These are phyloP conservation scores for Dactylonectria macrodidyma DNA, from an alignment of 2,329 filamentous ascomycete species.

Conservation along the genomic window DNA sequence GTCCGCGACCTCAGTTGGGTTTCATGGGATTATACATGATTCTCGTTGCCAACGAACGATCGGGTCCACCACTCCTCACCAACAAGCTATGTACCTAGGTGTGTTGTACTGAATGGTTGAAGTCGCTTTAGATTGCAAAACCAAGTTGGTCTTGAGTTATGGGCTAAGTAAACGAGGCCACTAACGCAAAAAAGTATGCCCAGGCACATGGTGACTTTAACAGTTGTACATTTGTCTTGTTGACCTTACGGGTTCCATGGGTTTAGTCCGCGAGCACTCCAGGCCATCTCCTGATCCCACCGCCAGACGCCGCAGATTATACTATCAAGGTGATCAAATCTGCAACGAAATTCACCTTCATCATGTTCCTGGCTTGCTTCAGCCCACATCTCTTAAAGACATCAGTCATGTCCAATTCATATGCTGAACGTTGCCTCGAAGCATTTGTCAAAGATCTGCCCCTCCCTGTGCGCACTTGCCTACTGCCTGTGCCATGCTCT, in stretches of 20 bases:
- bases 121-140: background rate
- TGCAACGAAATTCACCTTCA: conserved; percentile 22
- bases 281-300: background rate
- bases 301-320: conserved; percentile 3
- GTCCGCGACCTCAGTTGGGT: too few species aligned
- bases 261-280: background rate
- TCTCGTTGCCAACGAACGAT: too few species aligned
- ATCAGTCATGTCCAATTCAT: conserved; percentile 12
- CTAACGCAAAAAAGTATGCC: background rate
- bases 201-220: conserved; percentile 1
- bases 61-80: too few species aligned
- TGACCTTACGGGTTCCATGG: conserved; percentile 2
- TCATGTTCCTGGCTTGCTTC: conserved; percentile 5
- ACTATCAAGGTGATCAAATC: conserved; percentile 11
- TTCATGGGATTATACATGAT: too few species aligned
- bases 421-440: conserved; percentile 8
- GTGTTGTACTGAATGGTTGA: too few species aligned
- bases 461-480: conserved; percentile 44
- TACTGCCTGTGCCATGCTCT: conserved; percentile 46
- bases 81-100: too few species aligned
- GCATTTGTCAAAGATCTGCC: conserved; percentile 18
- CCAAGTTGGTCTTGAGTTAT: background rate
- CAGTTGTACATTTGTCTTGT: conserved; percentile 9
- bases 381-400: background rate
- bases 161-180: background rate